Percentiles rank a stretch among this genome's conserved stretches.
phyloP scores from a whole-genome alignment of 345 rosid genomes.

The Eucalyptus tenuipes region DNA sequence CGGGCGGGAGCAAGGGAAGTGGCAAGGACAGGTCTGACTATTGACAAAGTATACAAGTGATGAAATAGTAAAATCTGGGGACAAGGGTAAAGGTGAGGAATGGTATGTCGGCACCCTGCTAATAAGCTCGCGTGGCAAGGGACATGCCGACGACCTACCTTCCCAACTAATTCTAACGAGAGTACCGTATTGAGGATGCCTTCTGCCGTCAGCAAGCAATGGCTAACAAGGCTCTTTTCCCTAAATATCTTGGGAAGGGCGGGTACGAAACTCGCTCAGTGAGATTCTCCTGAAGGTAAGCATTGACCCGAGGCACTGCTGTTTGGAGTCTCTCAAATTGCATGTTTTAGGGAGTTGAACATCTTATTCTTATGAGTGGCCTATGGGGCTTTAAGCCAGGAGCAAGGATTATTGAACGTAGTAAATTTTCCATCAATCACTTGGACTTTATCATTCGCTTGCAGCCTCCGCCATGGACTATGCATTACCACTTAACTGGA shows the following conservation, averaged over 20 bases:
- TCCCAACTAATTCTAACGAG: neutral
- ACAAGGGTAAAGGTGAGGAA: neutral
- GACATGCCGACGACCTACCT: neutral
- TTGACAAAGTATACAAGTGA: neutral
- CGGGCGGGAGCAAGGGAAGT: neutral
- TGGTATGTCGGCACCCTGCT: neutral
- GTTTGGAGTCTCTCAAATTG: neutral
- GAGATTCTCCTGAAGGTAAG: neutral
- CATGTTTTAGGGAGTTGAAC: neutral
- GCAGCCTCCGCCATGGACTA: neutral
- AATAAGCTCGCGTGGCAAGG: neutral
- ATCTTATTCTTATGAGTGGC: neutral
- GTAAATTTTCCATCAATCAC: neutral
- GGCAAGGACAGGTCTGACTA: neutral
- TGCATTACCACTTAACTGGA: neutral
- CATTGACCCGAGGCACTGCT: neutral
- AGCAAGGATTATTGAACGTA: neutral
- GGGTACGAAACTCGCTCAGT: neutral
- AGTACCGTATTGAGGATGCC: neutral
- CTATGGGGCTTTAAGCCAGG: neutral
- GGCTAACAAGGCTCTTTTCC: neutral
- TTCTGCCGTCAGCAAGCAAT: neutral
- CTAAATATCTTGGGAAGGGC: neutral
- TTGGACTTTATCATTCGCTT: neutral
- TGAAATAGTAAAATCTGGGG: neutral